Evolutionary conservation across 1,139 yeast genomes (phyloP).

Genomic region (Scheffersomyces segobiensis): DNA sequence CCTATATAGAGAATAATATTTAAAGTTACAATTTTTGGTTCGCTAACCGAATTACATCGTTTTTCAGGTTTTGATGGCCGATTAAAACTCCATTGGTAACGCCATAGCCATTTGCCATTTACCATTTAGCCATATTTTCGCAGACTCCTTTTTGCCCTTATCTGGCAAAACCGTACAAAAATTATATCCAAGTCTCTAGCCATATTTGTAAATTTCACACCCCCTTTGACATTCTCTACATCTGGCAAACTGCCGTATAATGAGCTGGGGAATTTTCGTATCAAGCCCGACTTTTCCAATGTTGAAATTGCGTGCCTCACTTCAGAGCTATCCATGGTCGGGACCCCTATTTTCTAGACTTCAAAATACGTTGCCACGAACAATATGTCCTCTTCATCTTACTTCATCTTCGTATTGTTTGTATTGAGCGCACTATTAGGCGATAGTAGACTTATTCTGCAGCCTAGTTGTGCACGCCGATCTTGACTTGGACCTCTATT

Average conservation of each 20-base stretch:
- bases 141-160: neutral
- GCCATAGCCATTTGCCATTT: neutral
- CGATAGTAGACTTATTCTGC: neutral
- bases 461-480: neutral
- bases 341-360: neutral
- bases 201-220: neutral
- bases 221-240: neutral
- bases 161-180: neutral
- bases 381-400: neutral
- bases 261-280: neutral
- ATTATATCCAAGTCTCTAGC: neutral
- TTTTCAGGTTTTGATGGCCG: neutral
- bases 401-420: neutral
- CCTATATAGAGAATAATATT: no score
- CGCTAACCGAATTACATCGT: neutral
- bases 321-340: neutral
- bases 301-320: neutral
- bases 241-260: neutral
- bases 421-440: neutral
- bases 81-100: neutral
- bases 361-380: neutral
- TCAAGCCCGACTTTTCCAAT: neutral
- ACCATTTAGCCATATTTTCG: neutral
- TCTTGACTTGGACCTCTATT: neutral
- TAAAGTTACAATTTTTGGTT: neutral